phyloP scores from a whole-genome alignment of 345 rosid genomes.

The Murraya koenigii region DNA sequence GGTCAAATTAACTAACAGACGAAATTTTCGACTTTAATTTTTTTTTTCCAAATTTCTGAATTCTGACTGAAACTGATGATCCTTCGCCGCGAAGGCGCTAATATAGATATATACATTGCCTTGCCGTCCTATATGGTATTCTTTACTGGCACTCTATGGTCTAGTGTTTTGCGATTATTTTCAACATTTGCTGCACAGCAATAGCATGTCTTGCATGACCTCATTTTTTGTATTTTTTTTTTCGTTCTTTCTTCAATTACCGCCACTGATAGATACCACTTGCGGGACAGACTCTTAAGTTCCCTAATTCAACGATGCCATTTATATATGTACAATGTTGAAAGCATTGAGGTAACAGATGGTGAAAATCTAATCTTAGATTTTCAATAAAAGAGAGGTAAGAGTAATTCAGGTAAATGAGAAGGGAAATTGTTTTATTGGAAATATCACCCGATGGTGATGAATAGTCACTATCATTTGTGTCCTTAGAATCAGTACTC shows the following conservation, averaged over 20 bases:
- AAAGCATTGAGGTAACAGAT: background rate
- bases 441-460: slow-evolving; percentile 52
- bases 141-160: background rate
- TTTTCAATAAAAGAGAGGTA: background rate
- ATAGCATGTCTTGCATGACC: slow-evolving; percentile 6
- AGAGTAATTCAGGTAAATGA: background rate
- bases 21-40: slow-evolving; percentile 24
- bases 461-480: slow-evolving; percentile 57
- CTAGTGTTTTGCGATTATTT: background rate
- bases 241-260: background rate
- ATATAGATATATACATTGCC: background rate
- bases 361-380: background rate
- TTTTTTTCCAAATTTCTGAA: background rate
- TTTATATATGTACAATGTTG: background rate
- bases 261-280: background rate
- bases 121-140: slow-evolving; percentile 10
- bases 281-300: slow-evolving; percentile 11
- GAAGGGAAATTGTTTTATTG: slow-evolving; percentile 27
- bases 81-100: background rate
- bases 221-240: background rate
- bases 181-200: background rate
- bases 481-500: slow-evolving; percentile 70
- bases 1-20: slow-evolving; percentile 38
- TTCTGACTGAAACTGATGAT: slow-evolving; percentile 24
- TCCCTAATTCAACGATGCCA: slow-evolving; percentile 25